Percentiles rank a stretch among this genome's conserved stretches.
Conservation (phyloP, 352 stramenopile genomes). For the Phytophthora fragariae region DNA sequence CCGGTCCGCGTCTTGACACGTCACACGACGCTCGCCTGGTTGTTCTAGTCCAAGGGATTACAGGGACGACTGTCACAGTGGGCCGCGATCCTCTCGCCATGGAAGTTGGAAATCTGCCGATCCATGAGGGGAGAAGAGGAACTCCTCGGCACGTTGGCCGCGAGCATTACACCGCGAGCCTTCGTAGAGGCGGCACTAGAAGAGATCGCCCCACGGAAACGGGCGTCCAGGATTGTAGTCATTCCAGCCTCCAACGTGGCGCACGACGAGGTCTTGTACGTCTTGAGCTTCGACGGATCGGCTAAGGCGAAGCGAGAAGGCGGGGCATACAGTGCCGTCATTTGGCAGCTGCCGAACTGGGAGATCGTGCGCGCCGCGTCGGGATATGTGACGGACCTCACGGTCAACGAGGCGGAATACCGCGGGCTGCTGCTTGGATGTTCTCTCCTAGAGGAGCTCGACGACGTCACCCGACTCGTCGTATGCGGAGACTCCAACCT, state of each 20-base stretch:
- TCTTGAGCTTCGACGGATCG: constrained; percentile 21
- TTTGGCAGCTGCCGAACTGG: constrained; percentile 24
- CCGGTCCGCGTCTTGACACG: constrained; percentile 6
- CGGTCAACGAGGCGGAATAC: too few relatives aligned
- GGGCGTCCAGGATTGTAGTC: background rate
- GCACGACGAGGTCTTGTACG: background rate
- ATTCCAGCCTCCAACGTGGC: background rate
- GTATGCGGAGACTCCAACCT: too few relatives aligned
- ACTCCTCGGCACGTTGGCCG: background rate
- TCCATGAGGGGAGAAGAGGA: constrained; percentile 5
- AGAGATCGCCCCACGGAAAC: background rate
- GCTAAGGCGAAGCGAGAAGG: constrained; percentile 5
- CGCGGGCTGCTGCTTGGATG: background rate
- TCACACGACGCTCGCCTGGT: constrained; percentile 3
- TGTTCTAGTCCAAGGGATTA: background rate
- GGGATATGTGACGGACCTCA: too few relatives aligned
- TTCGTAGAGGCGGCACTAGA: background rate
- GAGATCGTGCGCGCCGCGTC: too few relatives aligned
- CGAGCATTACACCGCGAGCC: constrained; percentile 10
- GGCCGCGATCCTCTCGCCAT: too few relatives aligned
- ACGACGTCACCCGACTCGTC: too few relatives aligned
- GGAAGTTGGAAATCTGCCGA: constrained; percentile 7
- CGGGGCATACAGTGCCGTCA: background rate
- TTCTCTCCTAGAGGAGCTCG: too few relatives aligned
- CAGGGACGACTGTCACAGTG: background rate